A percentile compares a stretch with the other conserved stretches of the same genome.
phyloP scores from a whole-genome alignment of 495 filamentous ascomycete species.

The Cairneyella variabilis region DNA sequence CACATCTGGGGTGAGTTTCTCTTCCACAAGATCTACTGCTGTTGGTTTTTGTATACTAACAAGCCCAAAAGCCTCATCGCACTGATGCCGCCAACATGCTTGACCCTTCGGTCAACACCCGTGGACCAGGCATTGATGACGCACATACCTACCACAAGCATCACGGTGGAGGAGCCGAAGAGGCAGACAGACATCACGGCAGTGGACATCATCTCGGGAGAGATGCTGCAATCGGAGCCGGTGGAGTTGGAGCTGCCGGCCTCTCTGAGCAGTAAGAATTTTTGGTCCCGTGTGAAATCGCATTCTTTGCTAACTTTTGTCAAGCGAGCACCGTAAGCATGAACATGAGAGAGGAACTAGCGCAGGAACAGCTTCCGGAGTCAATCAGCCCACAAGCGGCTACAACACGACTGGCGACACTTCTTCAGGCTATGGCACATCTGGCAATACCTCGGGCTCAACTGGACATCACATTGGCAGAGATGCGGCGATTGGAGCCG shows the following conservation, averaged over 20 bases:
- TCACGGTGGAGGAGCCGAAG: slow-evolving; percentile 13
- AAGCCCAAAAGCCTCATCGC: slow-evolving; percentile 5
- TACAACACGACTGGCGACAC: background rate
- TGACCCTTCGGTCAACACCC: slow-evolving; percentile 9
- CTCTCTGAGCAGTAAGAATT: slow-evolving; percentile 4
- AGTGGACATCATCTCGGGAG: slow-evolving; percentile 9
- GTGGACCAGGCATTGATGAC: background rate
- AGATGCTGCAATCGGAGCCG: slow-evolving; percentile 11
- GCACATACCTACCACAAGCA: background rate
- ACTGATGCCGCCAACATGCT: slow-evolving; percentile 14
- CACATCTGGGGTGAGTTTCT: background rate
- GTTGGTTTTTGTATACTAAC: too few species aligned
- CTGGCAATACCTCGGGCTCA: background rate
- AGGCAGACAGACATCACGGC: slow-evolving; percentile 7
- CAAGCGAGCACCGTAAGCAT: slow-evolving; percentile 7
- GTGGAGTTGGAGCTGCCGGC: slow-evolving; percentile 8
- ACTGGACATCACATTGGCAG: slow-evolving; percentile 5
- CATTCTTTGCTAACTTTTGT: too few species aligned
- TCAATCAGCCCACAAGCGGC: background rate
- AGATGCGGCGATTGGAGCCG: slow-evolving; percentile 10
- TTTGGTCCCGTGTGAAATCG: too few species aligned
- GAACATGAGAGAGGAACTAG: background rate
- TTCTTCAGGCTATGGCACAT: background rate
- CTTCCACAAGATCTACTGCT: too few species aligned
- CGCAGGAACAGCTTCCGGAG: background rate